Evolutionary conservation across 139 green algal species (phyloP), one percentile per base, ranked within the genome.

Genomic region (Diplosphaera chodatii): DNA sequence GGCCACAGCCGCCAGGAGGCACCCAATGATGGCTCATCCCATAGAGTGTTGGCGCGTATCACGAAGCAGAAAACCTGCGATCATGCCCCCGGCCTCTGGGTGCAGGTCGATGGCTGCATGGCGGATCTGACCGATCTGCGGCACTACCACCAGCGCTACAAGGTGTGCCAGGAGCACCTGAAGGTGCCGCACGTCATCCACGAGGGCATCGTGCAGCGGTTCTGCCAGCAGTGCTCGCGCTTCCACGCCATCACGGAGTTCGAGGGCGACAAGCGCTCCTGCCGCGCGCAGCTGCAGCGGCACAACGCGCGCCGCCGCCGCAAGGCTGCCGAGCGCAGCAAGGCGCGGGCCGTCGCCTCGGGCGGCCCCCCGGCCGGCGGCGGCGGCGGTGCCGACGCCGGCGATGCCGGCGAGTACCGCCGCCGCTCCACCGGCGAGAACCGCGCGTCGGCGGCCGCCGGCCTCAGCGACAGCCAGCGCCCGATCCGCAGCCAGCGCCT

Each of bases 81-180:
- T n/a, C 48, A 59, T 59, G n/a, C 18, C 13, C 10, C 18, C 3
- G 16, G 3, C 18, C 48, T 59, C 66, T 84, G 28, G 87, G 83
- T 72, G 10, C 84, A 94, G 76, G 88, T 91, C 20, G 89, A 93
- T 32, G 85, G 83, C 16, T 94, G 89, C 77, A 71, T 74, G 34
- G 66, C 72, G 1, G 82, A 90, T 63, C 71, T 94, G 29, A 69
- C 69, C 18, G 64, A 67, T 13, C 83, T 92, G 66, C 78, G 83
- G 29, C 81, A 92, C 66, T 94, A 94, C 80, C 83, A 94, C 77
- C 77, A 84, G 63, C 83, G 89, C 25, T 94, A 93, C 83, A 91
- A 91, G 80, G 92, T 94, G 66, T 94, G 87, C 75, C 77, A 91
- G 68, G 77, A 80, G 55, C 86, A 91, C 70, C 76, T 89, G 56